Base-by-base conservation (phyloP, 352 stramenopile species). In the Phytopythium boreale region DNA sequence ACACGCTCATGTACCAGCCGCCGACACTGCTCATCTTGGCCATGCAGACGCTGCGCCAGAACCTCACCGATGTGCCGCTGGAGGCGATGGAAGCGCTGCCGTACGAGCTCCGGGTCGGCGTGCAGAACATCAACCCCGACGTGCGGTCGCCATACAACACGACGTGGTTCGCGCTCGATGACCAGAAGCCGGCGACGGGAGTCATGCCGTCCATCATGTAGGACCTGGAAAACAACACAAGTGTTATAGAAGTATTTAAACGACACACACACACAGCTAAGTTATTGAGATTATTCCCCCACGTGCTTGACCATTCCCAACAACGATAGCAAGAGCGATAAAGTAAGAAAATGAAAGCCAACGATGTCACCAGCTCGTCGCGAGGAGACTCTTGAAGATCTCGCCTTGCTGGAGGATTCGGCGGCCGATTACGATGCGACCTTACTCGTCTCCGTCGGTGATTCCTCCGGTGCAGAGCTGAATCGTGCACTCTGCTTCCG, bases 401-500 rank as follows among this genome's bases (percentile, higher is more conserved):
- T 39, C 34, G 34, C 11, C 34, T 14, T 39, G 34, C 34, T 39
- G 10, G 10, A 39, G 34, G 6, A 39, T 10, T 39, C 6, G 34
- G 34, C 34, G 5, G 34, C 10, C 34, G 34, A n/a, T n/a, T n/a
- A n/a, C n/a, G 10, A 15, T 39, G 34, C 20, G 2, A 6, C 22
- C 22, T 74, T 69, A 91, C 14, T 88, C 74, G n/a, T 89, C 74
- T 15, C 80, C 70, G 51, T 92, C 83, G 15, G 69, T 70, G 46
- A 95, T 81, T 26, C 84, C 86, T 22, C 84, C 84, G 14, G 66
- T 64, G 57, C 74, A 86, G 9, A 96, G 74, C 39, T 89, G 82
- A 53, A 95, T 90, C 1, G 82, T 81, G 71, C 83, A 91, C 57
- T 95, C 84, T 2, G 85, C 88, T 75, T 96, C 88, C 11, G 84